Conservation (phyloP, 1,139 yeast species). For the Candida buenavistaensis region DNA sequence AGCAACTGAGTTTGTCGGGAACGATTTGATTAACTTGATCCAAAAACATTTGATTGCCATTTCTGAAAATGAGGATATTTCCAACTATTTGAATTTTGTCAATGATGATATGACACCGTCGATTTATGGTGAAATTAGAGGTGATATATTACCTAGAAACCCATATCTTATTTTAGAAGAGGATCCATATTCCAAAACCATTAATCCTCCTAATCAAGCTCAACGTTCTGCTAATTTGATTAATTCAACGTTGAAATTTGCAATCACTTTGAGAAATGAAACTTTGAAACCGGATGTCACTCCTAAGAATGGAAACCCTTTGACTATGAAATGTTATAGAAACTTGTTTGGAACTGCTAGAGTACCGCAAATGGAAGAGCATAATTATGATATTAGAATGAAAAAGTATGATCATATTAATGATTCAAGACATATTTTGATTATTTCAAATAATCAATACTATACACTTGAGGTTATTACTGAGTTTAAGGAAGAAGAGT, state of each 20-base stretch:
- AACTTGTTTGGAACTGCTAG: conserved; percentile 71
- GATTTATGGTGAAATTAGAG: conserved; percentile 62
- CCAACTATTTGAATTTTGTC: conserved; percentile 61
- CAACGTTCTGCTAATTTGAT: conserved; percentile 67
- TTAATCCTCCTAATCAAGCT: conserved; percentile 62
- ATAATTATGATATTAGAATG: conserved; percentile 28
- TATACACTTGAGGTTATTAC: conserved; percentile 60
- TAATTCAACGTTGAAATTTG: conserved; percentile 64
- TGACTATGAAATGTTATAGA: conserved; percentile 67
- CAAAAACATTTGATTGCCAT: conserved; percentile 55
- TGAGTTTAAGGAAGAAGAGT: conserved; percentile 31
- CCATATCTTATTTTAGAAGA: conserved; percentile 73
- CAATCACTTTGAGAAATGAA: conserved; percentile 55
- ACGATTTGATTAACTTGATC: conserved; percentile 42
- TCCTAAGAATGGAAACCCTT: conserved; percentile 48
- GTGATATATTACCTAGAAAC: conserved; percentile 71
- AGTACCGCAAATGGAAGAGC: conserved; percentile 43
- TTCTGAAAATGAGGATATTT: conserved; percentile 33
- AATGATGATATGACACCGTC: conserved; percentile 62
- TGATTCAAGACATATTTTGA: conserved; percentile 50
- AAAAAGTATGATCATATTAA: conserved; percentile 25
- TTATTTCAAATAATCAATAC: conserved; percentile 63
- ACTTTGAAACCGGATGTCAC: conserved; percentile 57
- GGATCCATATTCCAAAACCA: conserved; percentile 61
- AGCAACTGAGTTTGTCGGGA: conserved; percentile 44